Evolutionary conservation across 441 rosid species (phyloP), one percentile per base, ranked within the genome.

Genomic region (Pelargonium citronellum): DNA sequence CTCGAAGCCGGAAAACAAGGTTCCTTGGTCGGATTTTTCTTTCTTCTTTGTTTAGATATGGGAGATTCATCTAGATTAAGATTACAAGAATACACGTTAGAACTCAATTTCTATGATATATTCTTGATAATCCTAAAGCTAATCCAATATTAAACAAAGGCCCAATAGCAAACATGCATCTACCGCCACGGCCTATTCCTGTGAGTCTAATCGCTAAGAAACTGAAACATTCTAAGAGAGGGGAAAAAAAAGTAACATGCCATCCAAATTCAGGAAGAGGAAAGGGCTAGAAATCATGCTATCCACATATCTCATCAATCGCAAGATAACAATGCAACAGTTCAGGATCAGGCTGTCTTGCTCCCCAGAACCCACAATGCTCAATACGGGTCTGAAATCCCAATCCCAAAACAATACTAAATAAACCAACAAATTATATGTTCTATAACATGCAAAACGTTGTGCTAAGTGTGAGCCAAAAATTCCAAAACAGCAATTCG

Each of bases 331-430:
- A 55, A 55, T 55, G 22, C 61, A 55, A 55, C 19, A 55, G 24
- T 16, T 55, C 24, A 15, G 20, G 20, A 19, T 55, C 57, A 12
- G 7, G 17, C 16, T 51, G 57, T 51, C 17, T 5, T 13, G 57
- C 7, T 51, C 16, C 15, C 16, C 16, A 51, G 57, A 51, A 51
- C 57, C 57, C 61, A 55, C 61, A 58, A 58, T 58, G 34, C 63
- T 17, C 63, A 19, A 20, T 19, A 17, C 20, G 30, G 63, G 63
- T 8, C 63, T 58, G 13, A 58, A 58, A 58, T 58, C 13, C 10
- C 34, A 58, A 8, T n/a, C n/a, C n/a, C n/a, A n/a, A n/a, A 19
- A 19, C 24, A 55, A 55, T 55, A 55, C 61, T 24, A 15, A 55
- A 55, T 15, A 55, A 19, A 55, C 61, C 61, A 16, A 55, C 24